These are phyloP conservation scores for Lodderomyces pseudojiufengensis DNA, from an alignment of 1,139 yeast genomes.

Conservation along the genomic window DNA sequence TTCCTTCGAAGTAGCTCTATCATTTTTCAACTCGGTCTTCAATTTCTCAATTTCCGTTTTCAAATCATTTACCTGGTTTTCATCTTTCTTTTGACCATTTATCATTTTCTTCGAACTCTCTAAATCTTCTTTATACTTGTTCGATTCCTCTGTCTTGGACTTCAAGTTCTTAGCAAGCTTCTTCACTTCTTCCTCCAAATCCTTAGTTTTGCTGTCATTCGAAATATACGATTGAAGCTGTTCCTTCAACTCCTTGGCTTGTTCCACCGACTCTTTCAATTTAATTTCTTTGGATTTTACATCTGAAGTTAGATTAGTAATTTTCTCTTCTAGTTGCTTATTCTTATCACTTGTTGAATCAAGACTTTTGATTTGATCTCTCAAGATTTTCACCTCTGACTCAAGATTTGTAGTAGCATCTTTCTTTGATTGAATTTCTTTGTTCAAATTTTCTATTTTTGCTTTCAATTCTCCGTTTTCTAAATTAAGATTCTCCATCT, in stretches of 20 bases:
- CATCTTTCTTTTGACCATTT: too few species aligned
- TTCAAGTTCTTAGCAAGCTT: neutral
- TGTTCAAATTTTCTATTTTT: slow-evolving; percentile 32
- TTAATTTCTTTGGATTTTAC: too few species aligned
- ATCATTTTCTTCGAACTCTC: too few species aligned
- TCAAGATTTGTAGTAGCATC: too few species aligned
- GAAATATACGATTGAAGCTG: neutral
- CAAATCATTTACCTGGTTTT: too few species aligned
- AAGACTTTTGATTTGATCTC: too few species aligned
- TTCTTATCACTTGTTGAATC: slow-evolving; percentile 2
- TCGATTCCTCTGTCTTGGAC: slow-evolving; percentile 2
- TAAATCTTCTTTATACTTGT: slow-evolving; percentile 1
- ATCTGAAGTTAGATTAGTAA: too few species aligned
- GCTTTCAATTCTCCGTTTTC: slow-evolving; percentile 33
- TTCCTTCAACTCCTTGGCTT: neutral
- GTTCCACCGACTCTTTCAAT: too few species aligned
- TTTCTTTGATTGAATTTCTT: neutral
- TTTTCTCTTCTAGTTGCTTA: too few species aligned
- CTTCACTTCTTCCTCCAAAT: neutral
- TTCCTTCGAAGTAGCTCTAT: slow-evolving; percentile 1
- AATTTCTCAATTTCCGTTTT: neutral
- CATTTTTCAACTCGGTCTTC: too few species aligned
- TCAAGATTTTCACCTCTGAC: too few species aligned
- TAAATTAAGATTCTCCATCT: too few species aligned
- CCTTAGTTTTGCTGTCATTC: neutral